These are phyloP conservation scores for Spinacia oleracea DNA, from an alignment of 179 eudicot species.

Conservation along the genomic window DNA sequence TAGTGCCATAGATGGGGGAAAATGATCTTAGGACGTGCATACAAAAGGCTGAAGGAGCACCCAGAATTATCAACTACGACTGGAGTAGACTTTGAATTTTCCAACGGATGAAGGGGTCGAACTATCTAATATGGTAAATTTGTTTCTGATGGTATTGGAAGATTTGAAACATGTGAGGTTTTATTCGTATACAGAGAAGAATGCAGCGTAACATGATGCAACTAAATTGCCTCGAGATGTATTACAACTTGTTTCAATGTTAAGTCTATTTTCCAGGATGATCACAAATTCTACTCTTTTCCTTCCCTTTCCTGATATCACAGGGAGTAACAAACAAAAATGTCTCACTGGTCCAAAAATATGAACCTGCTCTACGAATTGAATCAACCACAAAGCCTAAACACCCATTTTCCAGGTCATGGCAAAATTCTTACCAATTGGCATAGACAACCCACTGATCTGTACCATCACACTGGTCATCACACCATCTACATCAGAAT, in stretches of 20 bases:
- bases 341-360: background rate
- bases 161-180: background rate
- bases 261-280: constrained; percentile 5
- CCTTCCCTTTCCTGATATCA: background rate
- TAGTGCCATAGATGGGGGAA: no score
- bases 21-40: no score
- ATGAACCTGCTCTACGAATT: background rate
- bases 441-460: constrained; percentile 68
- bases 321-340: constrained; percentile 2
- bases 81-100: no score
- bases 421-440: constrained; percentile 69
- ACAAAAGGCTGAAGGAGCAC: no score
- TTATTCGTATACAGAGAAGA: background rate
- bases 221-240: background rate
- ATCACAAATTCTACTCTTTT: background rate
- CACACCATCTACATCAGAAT: constrained; percentile 38
- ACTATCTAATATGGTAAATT: no score
- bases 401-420: constrained; percentile 78
- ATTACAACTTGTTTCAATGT: constrained; percentile 11
- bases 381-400: constrained; percentile 10
- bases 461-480: constrained; percentile 67
- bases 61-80: no score
- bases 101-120: no score
- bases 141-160: no score
- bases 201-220: background rate